These are phyloP conservation scores for Filosporella fistucella DNA, from an alignment of 495 filamentous ascomycete species.

Conservation along the genomic window DNA sequence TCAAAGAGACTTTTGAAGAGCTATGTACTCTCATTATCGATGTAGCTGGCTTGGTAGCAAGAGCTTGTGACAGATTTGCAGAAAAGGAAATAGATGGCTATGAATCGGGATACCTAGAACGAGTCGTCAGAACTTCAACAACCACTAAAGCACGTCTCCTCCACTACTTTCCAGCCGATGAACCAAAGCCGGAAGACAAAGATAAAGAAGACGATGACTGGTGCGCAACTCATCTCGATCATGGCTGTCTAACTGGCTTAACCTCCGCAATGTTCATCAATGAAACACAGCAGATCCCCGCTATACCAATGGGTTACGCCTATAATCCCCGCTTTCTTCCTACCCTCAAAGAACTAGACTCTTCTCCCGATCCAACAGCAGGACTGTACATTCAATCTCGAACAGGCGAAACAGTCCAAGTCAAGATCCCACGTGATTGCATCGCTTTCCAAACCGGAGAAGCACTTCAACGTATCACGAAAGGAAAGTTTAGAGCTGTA, in stretches of 20 bases:
- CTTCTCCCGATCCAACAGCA: conserved; percentile 74
- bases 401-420: conserved; percentile 70
- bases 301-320: conserved; percentile 25
- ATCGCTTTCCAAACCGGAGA: conserved; percentile 97
- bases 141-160: conserved; percentile 90
- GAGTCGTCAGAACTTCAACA: conserved; percentile 75
- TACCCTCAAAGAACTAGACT: conserved; percentile 61
- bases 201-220: conserved; percentile 74
- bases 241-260: conserved; percentile 88
- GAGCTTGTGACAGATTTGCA: conserved; percentile 84
- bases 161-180: conserved; percentile 79
- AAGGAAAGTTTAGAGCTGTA: conserved; percentile 85
- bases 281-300: conserved; percentile 52
- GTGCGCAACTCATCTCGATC: conserved; percentile 85
- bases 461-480: conserved; percentile 82
- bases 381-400: conserved; percentile 92
- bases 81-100: conserved; percentile 72
- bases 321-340: conserved; percentile 28
- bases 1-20: conserved; percentile 64
- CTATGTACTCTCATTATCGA: conserved; percentile 86
- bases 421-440: conserved; percentile 84
- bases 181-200: conserved; percentile 16
- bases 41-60: conserved; percentile 78
- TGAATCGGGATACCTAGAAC: conserved; percentile 71
- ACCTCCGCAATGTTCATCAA: conserved; percentile 96